Conservation (phyloP, 2,329 filamentous ascomycete species). For the Eutypa lata region DNA sequence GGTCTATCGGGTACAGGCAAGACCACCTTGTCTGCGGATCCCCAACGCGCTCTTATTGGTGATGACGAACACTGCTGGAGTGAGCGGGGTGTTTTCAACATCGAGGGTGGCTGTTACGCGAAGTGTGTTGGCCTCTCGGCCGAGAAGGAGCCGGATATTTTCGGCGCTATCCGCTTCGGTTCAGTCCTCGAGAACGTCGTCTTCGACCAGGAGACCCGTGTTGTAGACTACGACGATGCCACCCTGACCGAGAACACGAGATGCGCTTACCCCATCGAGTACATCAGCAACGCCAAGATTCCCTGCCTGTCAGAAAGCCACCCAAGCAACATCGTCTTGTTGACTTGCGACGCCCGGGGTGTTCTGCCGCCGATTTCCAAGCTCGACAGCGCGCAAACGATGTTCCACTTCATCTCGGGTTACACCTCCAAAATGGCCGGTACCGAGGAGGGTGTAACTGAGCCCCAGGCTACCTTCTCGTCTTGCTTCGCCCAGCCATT, state of each 20-base stretch:
- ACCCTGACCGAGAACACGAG: slow-evolving; percentile 98
- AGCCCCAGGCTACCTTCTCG: slow-evolving; percentile 98
- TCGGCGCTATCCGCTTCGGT: slow-evolving; percentile 90
- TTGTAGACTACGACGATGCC: slow-evolving; percentile 91
- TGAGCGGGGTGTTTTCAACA: slow-evolving; percentile 97
- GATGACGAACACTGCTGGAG: slow-evolving; percentile 99
- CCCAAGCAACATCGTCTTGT: slow-evolving; percentile 95
- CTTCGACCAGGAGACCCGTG: slow-evolving; percentile 84
- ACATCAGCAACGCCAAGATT: slow-evolving; percentile 98
- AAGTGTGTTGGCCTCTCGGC: slow-evolving; percentile 97
- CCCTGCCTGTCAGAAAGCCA: slow-evolving; percentile 85
- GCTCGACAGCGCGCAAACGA: slow-evolving; percentile 89
- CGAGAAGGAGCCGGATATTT: slow-evolving; percentile 99
- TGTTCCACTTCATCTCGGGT: slow-evolving; percentile 99
- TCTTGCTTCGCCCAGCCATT: slow-evolving; percentile 99
- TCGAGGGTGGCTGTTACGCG: slow-evolving; percentile 98
- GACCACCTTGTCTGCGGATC: slow-evolving; percentile 95
- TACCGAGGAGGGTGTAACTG: slow-evolving; percentile 93
- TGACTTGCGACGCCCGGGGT: slow-evolving; percentile 96
- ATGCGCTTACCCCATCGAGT: slow-evolving; percentile 98
- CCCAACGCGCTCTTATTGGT: slow-evolving; percentile 92
- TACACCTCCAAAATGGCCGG: slow-evolving; percentile 99
- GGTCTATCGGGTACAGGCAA: slow-evolving; percentile 97
- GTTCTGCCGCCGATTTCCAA: slow-evolving; percentile 98
- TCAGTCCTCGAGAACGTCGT: slow-evolving; percentile 98